Base-by-base conservation (phyloP, 768 basidiomycete species). In the Termitomyces sp. region DNA sequence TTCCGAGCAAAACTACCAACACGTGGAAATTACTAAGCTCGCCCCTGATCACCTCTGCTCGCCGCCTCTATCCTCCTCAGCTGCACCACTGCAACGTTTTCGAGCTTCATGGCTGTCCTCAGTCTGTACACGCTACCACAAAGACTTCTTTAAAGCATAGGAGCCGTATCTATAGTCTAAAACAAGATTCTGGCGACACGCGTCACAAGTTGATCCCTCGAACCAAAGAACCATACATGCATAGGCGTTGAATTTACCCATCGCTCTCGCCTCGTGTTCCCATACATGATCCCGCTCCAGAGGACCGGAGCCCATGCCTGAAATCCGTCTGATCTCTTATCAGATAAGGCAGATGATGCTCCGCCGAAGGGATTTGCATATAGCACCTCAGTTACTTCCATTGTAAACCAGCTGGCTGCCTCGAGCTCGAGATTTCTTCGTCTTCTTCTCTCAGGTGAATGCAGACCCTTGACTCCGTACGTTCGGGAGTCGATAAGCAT, bases 21-120 rank as follows among this genome's bases (percentile, higher is more conserved):
- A 75, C 73, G 72, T 73, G 73, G 62, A 31, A 68, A 46, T 73
- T 68, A 73, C 67, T 74, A 72, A 74, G 59, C 68, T 13, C n/a
- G 20, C 29, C 26, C 44, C 26, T 48, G 50, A 42, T 52, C 57
- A 48, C 34, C 51, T 18, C 24, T 34, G 16, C 7, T 9, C 34
- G 49, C 49, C 22, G 9, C 33, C 33, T 36, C 20, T 16, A 34
- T 51, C 26, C 39, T 28, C 36, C 22, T 51, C 51, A 28, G 36
- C 26, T 39, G 16, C n/a, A 6, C 51, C 16, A n/a, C 36, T 51
- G 26, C 15, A n/a, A 26, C 26, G 6, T 24, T 18, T n/a, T 28
- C 16, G 3, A 41, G n/a, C 7, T 20, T 41, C 20, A 41, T 24
- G 20, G 22, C 8, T n/a, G n/a, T n/a, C n/a, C n/a, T 24, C 18